Conservation (phyloP, 148 eudicot species). For the Nepenthes mirabilis region DNA sequence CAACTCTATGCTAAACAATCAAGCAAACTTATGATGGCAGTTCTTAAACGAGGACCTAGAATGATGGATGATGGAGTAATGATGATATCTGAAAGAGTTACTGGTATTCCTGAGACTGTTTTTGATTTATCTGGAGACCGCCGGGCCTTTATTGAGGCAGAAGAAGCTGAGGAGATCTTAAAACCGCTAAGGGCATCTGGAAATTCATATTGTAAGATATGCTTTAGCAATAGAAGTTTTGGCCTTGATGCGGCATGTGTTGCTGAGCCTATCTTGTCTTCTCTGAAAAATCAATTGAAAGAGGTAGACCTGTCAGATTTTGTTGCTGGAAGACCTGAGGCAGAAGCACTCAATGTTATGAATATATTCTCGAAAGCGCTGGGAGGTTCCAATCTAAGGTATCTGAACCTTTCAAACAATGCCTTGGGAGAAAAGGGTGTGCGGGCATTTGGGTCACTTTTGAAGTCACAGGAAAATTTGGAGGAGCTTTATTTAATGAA, state of each 20-base stretch:
- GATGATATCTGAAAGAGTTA: constrained; percentile 10
- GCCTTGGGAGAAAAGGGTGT: constrained; percentile 69
- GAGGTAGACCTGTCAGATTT: constrained; percentile 59
- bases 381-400: constrained; percentile 36
- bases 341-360: constrained; percentile 51
- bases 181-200: constrained; percentile 32
- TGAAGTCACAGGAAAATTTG: constrained; percentile 32
- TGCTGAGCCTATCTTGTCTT: constrained; percentile 29
- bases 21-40: constrained; percentile 37
- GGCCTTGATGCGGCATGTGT: constrained; percentile 40
- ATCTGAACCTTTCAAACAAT: constrained; percentile 43
- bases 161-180: constrained; percentile 30
- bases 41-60: constrained; percentile 26
- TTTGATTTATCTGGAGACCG: constrained; percentile 47
- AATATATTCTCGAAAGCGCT: constrained; percentile 42
- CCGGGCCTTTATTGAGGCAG: constrained; percentile 41
- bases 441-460: constrained; percentile 45
- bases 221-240: constrained; percentile 58
- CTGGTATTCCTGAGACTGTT: constrained; percentile 8
- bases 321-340: constrained; percentile 56
- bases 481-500: constrained; percentile 52
- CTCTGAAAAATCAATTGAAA: constrained; percentile 34
- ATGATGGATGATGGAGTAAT: constrained; percentile 7
- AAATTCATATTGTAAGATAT: constrained; percentile 36
- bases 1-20: constrained; percentile 52